Evolutionary conservation across 1,284 basidiomycete genomes (phyloP).

Genomic region (Boletus holoroseus): DNA sequence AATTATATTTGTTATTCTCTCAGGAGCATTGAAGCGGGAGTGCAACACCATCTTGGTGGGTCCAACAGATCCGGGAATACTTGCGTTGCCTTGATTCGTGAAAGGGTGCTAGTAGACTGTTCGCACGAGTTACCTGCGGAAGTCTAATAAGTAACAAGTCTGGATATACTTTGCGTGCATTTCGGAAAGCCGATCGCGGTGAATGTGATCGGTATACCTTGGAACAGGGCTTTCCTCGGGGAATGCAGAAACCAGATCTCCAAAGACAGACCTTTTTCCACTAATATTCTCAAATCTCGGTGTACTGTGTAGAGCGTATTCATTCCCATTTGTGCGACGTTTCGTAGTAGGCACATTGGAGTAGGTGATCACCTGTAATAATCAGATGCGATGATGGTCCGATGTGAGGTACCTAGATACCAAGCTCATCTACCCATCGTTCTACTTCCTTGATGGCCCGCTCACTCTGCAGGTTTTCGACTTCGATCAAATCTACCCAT

Average conservation of each 20-base stretch:
- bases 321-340: not conserved
- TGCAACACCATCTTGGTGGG: too few species aligned
- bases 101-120: not conserved
- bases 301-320: not conserved
- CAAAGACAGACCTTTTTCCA: not conserved
- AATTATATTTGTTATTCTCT: too few species aligned
- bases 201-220: not conserved
- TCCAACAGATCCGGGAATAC: too few species aligned
- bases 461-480: constrained; percentile 33
- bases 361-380: not conserved
- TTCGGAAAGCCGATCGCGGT: not conserved
- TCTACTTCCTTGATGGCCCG: constrained; percentile 35
- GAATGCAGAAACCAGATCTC: not conserved
- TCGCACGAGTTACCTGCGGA: not conserved
- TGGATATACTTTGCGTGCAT: not conserved
- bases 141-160: not conserved
- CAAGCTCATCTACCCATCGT: constrained; percentile 44
- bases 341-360: not conserved
- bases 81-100: not conserved
- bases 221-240: not conserved
- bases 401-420: constrained; percentile 31
- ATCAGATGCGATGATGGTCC: not conserved
- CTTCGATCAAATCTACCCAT: constrained; percentile 36
- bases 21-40: too few species aligned
- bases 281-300: not conserved